phyloP scores from a whole-genome alignment of 1,284 basidiomycete species.

The Uromyces viciae-fabae region DNA sequence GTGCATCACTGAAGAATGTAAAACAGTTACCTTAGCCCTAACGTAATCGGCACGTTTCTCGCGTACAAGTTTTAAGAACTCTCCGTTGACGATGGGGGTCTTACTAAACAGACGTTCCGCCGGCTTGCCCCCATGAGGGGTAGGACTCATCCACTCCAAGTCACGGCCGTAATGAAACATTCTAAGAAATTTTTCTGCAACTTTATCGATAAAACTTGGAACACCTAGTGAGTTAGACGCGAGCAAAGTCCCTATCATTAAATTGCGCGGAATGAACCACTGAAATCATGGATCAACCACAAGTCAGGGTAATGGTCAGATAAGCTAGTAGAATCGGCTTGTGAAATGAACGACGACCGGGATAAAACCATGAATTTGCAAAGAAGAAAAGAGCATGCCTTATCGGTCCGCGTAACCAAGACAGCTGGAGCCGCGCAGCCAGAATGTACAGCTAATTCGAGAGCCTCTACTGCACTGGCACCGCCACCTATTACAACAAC shows the following conservation, averaged over 20 bases:
- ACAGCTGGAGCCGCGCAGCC: constrained; percentile 13
- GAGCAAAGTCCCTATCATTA: constrained; percentile 6
- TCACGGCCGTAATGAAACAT: constrained; percentile 23
- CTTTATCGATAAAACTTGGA: not conserved
- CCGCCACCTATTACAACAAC: constrained; percentile 36
- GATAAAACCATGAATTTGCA: not conserved
- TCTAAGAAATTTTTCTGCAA: constrained; percentile 2
- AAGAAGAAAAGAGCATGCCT: not conserved
- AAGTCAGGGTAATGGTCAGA: no score
- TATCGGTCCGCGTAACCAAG: constrained; percentile 34
- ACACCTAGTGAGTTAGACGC: not conserved
- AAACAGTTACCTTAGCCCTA: constrained; percentile 14
- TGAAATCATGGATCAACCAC: not conserved
- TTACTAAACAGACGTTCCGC: constrained; percentile 16
- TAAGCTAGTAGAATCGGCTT: not conserved
- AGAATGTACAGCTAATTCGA: constrained; percentile 39
- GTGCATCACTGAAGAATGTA: not conserved
- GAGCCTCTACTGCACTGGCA: constrained; percentile 42
- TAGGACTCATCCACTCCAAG: constrained; percentile 26
- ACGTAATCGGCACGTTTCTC: constrained; percentile 23
- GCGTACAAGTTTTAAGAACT: constrained; percentile 32
- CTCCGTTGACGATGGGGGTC: constrained; percentile 39
- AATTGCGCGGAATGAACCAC: constrained; percentile 43
- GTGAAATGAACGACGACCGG: no score
- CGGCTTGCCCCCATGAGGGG: not conserved